These are phyloP conservation scores for Casuarina cunninghamiana DNA, from an alignment of 306 rosid species.

Conservation along the genomic window DNA sequence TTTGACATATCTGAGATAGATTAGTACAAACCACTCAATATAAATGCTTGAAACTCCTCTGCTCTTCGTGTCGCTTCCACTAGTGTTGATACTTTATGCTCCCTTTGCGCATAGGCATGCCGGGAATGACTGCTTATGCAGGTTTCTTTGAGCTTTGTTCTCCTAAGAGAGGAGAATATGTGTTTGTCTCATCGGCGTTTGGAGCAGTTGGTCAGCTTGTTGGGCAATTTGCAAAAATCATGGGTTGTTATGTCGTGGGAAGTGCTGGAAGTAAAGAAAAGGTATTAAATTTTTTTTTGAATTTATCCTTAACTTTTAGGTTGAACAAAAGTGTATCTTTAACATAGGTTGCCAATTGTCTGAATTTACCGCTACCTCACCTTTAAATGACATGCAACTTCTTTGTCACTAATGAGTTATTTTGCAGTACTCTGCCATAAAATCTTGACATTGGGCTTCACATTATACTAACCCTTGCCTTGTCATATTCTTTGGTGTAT, in stretches of 20 bases:
- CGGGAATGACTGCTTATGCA: constrained; percentile 58
- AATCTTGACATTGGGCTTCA: background rate
- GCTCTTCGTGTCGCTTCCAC: background rate
- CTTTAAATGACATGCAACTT: background rate
- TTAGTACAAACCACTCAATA: too few relatives aligned
- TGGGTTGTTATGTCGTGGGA: constrained; percentile 68
- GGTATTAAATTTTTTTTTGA: constrained; percentile 15
- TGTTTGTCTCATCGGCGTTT: constrained; percentile 55
- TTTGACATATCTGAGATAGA: too few relatives aligned
- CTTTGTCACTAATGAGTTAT: background rate
- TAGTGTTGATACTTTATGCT: background rate
- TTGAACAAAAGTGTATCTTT: too few relatives aligned
- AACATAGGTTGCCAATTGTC: too few relatives aligned
- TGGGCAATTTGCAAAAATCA: constrained; percentile 52
- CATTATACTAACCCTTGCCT: background rate
- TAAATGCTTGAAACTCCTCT: background rate
- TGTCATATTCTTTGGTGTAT: background rate
- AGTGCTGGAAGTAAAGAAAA: constrained; percentile 56
- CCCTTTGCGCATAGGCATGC: constrained; percentile 35
- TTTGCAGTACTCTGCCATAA: background rate
- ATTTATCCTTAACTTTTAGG: too few relatives aligned
- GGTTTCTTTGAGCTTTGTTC: constrained; percentile 48
- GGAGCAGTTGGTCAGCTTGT: constrained; percentile 61
- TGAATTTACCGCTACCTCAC: too few relatives aligned
- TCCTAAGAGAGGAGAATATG: constrained; percentile 52